Base-by-base conservation (phyloP, 441 rosid genomes). In the Euphorbia schlechtendalii region DNA sequence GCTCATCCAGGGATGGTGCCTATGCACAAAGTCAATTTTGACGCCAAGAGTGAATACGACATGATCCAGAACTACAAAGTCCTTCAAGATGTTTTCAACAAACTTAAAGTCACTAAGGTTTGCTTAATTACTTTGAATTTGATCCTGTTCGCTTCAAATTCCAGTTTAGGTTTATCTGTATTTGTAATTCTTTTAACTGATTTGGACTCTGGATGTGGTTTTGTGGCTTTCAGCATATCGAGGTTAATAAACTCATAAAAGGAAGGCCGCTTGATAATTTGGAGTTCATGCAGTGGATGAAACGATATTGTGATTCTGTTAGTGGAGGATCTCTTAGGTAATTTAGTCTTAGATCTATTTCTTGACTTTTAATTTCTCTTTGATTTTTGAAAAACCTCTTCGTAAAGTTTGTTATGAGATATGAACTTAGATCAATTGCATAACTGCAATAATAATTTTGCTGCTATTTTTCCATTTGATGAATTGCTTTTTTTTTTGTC, bases 231-330 rank as follows among this genome's bases (percentile, higher is more conserved):
- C 68, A 91, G 96, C 87, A 94, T 70, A 84, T 91, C 0, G 98
- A 94, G 25, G 99, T 94, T 70, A 87, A 75, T 71, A 94, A 91
- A 77, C 83, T 89, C 3, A 89, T 87, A 68, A 94, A 94, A 69
- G 96, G 99, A 48, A 84, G 98, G 70, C 94, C 98, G 46, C 82
- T 91, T 63, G 99, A 94, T 65, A 94, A 94, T 70, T 71, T 94
- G 86, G 99, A 94, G 82, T 94, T 91, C 53, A 91, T 89, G 88
- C 98, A 91, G 56, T 94, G 99, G 99, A 74, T 94, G 98, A 94
- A 91, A 81, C 85, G 81, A 40, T 91, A 89, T 75, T 91, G 90
- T 12, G 99, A 94, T 80, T 83, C 98, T 54, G 84, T 87, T 2
- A 82, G 79, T 17, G 96, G 94, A 45, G 84, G 90, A 43, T 71